Evolutionary conservation across 2,329 filamentous ascomycete genomes (phyloP), one percentile per base, ranked within the genome.

Genomic region (Tolypocladium capitatum): DNA sequence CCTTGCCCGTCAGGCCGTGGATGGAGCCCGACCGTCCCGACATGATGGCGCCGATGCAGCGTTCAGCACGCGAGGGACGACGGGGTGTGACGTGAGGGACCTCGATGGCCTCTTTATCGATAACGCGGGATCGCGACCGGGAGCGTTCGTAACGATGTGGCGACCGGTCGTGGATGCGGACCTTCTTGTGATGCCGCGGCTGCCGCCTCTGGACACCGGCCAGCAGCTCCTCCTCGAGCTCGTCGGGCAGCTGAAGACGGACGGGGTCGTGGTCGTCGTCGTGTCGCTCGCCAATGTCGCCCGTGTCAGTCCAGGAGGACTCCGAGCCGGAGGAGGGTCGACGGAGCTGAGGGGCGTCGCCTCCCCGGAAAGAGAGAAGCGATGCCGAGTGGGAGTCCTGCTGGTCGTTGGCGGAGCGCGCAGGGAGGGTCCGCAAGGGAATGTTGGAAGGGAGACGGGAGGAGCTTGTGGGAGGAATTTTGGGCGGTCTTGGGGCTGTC

Each of bases 1-100:
- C 83, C 74, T 94, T 95, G 71, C 92, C 92, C 60, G 94, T 94
- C 58, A 98, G 78, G 74, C 92, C 92, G 71, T 92, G 86, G 60
- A 88, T 83, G 63, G 84, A 81, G 62, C 78, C 74, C 56, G 81
- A 77, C 54, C 86, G 81, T 63, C 82, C 81, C 56, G 88, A 81
- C 90, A 98, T 96, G 76, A 94, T 84, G 72, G 74, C 68, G 57
- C 84, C 86, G 58, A 97, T 69, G 55, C 86, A 66, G 61, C 81
- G 83, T 65, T 90, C 80, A 53, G 72, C 76, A 58, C 75, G 76
- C 47, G 79, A 76, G 52, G 89, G 80, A 51, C 68, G 76, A 56
- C 76, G 76, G 43, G 75, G 76, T 46, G 72, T 68, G 50, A 85
- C 78, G 59, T 76, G 74, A 27, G 91, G 91, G 53, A 96, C 83